These are phyloP conservation scores for Leucosporidium scottii DNA, from an alignment of 768 basidiomycete species.

Conservation along the genomic window DNA sequence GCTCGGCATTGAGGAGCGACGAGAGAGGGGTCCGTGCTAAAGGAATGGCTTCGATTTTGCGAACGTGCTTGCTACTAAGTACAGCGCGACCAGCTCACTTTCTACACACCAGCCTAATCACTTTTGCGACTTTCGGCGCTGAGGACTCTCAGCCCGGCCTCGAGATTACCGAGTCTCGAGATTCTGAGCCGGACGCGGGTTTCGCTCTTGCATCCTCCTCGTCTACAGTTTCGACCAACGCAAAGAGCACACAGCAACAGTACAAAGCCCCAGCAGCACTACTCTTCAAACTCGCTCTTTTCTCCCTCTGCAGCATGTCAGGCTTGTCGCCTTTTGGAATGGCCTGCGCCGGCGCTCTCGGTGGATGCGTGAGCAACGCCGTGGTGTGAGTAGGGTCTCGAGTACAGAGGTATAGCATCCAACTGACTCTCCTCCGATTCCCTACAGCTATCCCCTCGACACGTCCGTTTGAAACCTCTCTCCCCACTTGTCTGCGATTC, in stretches of 20 bases:
- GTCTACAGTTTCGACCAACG: not conserved
- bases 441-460: constrained; percentile 79
- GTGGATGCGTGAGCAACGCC: constrained; percentile 89
- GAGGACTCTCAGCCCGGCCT: too few relatives aligned
- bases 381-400: constrained; percentile 47
- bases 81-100: too few relatives aligned
- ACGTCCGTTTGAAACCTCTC: constrained; percentile 50
- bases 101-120: too few relatives aligned
- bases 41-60: too few relatives aligned
- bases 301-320: not conserved
- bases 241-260: not conserved
- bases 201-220: not conserved
- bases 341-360: constrained; percentile 85
- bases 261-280: not conserved
- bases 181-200: not conserved
- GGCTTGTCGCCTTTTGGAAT: constrained; percentile 72
- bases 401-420: not conserved
- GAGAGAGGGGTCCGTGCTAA: too few relatives aligned
- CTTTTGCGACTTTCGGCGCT: too few relatives aligned
- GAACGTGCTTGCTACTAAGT: too few relatives aligned
- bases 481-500: constrained; percentile 9
- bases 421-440: constrained; percentile 18
- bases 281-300: not conserved
- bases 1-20: too few relatives aligned
- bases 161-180: not conserved